Percentiles rank a stretch among this genome's conserved stretches.
These are phyloP conservation scores for Nigrospora oryzae DNA, from an alignment of 2,329 filamentous ascomycete genomes.

Conservation along the genomic window DNA sequence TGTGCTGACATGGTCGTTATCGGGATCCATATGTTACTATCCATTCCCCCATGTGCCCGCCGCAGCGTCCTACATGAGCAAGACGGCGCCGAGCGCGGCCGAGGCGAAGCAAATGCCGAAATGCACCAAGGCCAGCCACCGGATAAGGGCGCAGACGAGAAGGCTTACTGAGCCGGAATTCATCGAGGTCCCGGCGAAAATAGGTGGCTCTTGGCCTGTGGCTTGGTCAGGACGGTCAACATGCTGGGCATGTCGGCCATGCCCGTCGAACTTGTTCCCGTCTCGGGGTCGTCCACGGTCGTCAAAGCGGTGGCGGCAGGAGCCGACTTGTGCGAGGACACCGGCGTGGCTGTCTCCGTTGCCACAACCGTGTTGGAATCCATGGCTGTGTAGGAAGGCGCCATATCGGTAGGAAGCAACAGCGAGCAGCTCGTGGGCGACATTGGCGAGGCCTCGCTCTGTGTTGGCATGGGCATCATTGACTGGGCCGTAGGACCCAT, in stretches of 20 bases:
- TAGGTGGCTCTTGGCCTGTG: slow-evolving; percentile 6
- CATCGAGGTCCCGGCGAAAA: slow-evolving; percentile 15
- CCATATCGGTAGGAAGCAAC: neutral
- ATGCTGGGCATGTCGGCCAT: slow-evolving; percentile 1
- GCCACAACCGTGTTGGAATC: neutral
- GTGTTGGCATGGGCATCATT: neutral
- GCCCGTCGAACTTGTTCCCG: neutral
- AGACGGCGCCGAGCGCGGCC: neutral
- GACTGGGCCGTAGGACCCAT: too few species aligned
- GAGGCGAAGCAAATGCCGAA: slow-evolving; percentile 13
- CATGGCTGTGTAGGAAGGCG: neutral
- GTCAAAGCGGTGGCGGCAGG: neutral
- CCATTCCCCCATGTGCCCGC: too few species aligned
- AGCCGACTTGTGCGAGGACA: neutral
- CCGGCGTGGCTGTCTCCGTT: neutral
- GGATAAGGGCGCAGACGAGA: neutral
- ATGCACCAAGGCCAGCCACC: slow-evolving; percentile 3
- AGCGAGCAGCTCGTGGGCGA: neutral
- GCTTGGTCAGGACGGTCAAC: neutral
- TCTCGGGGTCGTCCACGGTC: neutral
- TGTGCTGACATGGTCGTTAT: too few species aligned
- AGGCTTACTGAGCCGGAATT: slow-evolving; percentile 1
- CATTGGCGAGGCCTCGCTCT: neutral
- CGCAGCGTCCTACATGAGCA: too few species aligned
- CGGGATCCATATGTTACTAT: too few species aligned